Base-by-base conservation (phyloP, 192 early-diverging fungal species). In the Coemansia sp. region DNA sequence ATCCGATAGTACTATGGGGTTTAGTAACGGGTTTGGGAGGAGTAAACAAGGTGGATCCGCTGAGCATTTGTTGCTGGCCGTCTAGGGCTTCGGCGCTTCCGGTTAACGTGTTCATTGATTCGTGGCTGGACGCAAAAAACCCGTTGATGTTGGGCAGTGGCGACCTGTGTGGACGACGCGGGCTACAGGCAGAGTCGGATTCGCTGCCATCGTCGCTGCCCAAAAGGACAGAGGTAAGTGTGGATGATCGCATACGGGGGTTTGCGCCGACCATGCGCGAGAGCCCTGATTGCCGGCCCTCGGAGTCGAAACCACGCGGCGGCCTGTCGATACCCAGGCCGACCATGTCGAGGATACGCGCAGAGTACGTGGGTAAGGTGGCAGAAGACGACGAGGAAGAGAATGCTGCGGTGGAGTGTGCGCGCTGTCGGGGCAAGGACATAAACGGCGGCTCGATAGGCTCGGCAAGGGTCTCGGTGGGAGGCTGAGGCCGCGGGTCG, bases 41-140 rank as follows among this genome's bases (percentile, higher is more conserved):
- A n/a, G 29, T 66, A 17, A 16, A 29, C 54, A 29, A 29, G 22
- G 22, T 56, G 29, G 54, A 20, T 11, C 22, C 22, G 22, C 22
- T 25, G 22, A 29, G 48, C 45, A 14, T 25, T 31, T 6, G 36
- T 38, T 10, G 2, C 25, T 57, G 42, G 29, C 42, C 31, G 62
- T 66, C 2, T 61, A 56, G 7, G 28, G 28, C 11, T 17, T 22
- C 49, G n/a, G 49, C 17, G n/a, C 16, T 51, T 7, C 49, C 22
- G 1, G 49, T 51, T 6, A 51, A 1, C n/a, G n/a, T 51, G 49
- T 66, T 25, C 63, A 71, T 65, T 11, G 72, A 68, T 30, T 74
- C 72, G n/a, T 73, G 71, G 36, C 77, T 80, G n/a, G 77, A 57
- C 18, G 72, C 65, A 49, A 80, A 75, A 22, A 80, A 72, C 1